These are phyloP conservation scores for Trichophyton schoenleinii DNA, from an alignment of 2,329 filamentous ascomycete species.

Conservation along the genomic window DNA sequence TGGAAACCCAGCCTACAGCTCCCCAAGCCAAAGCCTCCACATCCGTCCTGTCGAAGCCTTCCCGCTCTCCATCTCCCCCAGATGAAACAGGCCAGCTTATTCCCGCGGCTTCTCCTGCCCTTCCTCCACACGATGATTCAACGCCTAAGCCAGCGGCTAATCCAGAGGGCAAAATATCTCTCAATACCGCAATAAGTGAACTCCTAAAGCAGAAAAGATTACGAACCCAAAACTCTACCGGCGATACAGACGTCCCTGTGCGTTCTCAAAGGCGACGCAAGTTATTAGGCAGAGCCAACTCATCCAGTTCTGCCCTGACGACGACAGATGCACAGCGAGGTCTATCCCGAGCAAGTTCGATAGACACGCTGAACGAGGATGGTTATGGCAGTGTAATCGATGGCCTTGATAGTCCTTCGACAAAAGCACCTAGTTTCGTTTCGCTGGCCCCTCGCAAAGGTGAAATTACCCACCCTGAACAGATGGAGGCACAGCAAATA, in stretches of 20 bases:
- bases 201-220: constrained; percentile 30
- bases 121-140: not conserved
- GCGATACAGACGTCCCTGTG: constrained; percentile 15
- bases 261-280: constrained; percentile 22
- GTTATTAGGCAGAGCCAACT: constrained; percentile 32
- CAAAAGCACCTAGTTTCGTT: constrained; percentile 19
- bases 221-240: constrained; percentile 20
- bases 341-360: constrained; percentile 36
- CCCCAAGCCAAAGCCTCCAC: constrained; percentile 9
- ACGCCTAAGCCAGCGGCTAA: not conserved
- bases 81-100: constrained; percentile 3
- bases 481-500: constrained; percentile 11
- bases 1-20: constrained; percentile 8
- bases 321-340: constrained; percentile 8
- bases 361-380: constrained; percentile 38
- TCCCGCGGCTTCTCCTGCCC: not conserved
- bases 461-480: not conserved
- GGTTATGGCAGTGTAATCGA: constrained; percentile 28
- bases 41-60: constrained; percentile 13
- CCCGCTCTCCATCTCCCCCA: constrained; percentile 17
- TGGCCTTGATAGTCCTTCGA: constrained; percentile 16
- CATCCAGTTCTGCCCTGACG: constrained; percentile 25
- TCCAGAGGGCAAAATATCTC: constrained; percentile 3
- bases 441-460: constrained; percentile 20
- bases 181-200: constrained; percentile 25